Percentiles rank a stretch among this genome's conserved stretches.
phyloP scores from a whole-genome alignment of 768 basidiomycete genomes.

The Ramaria sp. region DNA sequence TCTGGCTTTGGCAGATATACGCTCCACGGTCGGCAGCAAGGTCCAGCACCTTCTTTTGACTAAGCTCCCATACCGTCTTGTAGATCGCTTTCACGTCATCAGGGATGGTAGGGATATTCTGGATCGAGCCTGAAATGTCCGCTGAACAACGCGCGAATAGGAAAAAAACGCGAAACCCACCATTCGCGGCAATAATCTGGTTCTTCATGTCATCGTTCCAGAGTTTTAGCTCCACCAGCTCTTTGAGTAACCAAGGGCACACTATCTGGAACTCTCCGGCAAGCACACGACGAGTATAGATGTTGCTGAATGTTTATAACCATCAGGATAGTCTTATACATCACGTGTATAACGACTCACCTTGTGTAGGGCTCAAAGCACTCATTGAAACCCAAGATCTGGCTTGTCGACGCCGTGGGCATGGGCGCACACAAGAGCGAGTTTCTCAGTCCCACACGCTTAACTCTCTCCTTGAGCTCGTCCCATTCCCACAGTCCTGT shows the following conservation, averaged over 20 bases:
- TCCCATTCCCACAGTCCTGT: conserved; percentile 92
- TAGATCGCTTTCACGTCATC: conserved; percentile 93
- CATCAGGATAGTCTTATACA: conserved; percentile 6
- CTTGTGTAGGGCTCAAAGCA: conserved; percentile 99
- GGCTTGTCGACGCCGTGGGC: conserved; percentile 98
- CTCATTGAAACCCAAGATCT: conserved; percentile 97
- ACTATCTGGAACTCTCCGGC: conserved; percentile 99
- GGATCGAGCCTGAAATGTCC: conserved; percentile 42
- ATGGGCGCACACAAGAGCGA: conserved; percentile 91
- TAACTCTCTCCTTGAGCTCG: conserved; percentile 74
- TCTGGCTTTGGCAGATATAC: conserved; percentile 94
- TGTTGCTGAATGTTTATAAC: conserved; percentile 50
- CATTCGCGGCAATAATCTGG: conserved; percentile 95
- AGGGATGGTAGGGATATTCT: conserved; percentile 82
- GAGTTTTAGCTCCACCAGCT: conserved; percentile 87
- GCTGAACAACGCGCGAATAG: conserved; percentile 13
- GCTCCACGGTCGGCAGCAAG: conserved; percentile 98
- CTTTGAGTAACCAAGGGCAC: conserved; percentile 97
- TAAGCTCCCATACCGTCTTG: conserved; percentile 99
- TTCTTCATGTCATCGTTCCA: conserved; percentile 99
- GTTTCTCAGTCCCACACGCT: conserved; percentile 68
- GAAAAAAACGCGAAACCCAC: conserved; percentile 17
- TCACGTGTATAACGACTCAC: conserved; percentile 25
- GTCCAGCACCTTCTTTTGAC: conserved; percentile 96
- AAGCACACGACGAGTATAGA: conserved; percentile 98